These are phyloP conservation scores for Plasmopara halstedii DNA, from an alignment of 352 stramenopile genomes.

Conservation along the genomic window DNA sequence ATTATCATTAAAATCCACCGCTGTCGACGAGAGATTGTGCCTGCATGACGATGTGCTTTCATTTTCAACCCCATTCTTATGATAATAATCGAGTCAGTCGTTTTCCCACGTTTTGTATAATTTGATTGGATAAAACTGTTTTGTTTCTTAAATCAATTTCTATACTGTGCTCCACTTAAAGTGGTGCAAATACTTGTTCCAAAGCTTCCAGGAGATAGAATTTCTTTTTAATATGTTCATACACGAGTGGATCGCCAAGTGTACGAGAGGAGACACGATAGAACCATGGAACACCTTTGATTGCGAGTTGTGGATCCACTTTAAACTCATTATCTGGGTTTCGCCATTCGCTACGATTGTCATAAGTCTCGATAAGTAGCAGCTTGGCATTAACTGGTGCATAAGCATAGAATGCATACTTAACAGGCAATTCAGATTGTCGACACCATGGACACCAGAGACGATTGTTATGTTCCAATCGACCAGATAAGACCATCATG, in stretches of 20 bases:
- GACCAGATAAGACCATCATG: conserved; percentile 63
- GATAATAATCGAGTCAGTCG: conserved; percentile 8
- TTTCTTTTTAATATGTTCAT: conserved; percentile 27
- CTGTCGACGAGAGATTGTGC: conserved; percentile 4
- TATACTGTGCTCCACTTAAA: too few relatives aligned
- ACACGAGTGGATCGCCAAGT: conserved; percentile 20
- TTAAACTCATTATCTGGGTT: conserved; percentile 69
- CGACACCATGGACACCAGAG: conserved; percentile 75
- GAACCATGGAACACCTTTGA: conserved; percentile 61
- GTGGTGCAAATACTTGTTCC: conserved; percentile 17
- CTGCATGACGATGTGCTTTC: conserved; percentile 3
- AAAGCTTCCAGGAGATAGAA: conserved; percentile 29
- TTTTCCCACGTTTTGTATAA: conserved; percentile 4
- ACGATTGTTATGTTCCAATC: conserved; percentile 53
- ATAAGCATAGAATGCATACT: conserved; percentile 63
- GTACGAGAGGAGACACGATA: conserved; percentile 34
- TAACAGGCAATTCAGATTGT: conserved; percentile 47
- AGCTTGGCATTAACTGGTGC: conserved; percentile 43
- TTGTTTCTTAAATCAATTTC: not conserved
- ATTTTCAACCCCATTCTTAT: conserved; percentile 10
- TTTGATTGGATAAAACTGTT: conserved; percentile 5
- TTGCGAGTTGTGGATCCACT: conserved; percentile 32
- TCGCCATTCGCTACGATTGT: conserved; percentile 62
- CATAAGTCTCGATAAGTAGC: conserved; percentile 42
- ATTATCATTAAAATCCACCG: conserved; percentile 12